A percentile compares a stretch with the other conserved stretches of the same genome.
Conservation (phyloP, 805 yeast genomes). For the Komagataella pseudopastoris region DNA sequence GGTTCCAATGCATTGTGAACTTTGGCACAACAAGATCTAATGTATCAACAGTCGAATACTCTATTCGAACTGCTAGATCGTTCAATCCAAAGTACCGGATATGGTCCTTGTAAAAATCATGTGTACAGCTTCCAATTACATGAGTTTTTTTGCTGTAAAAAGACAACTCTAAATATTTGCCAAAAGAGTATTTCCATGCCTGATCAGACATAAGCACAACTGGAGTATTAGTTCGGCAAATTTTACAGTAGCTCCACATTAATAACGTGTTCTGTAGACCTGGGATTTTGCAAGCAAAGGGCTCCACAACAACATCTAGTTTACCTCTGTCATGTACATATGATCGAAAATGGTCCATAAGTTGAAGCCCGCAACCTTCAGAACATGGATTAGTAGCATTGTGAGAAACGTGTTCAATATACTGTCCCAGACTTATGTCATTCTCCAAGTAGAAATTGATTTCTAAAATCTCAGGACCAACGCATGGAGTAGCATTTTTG, state of each 20-base stretch:
- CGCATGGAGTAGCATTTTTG: constrained; percentile 80
- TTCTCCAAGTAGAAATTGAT: constrained; percentile 85
- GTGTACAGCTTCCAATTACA: constrained; percentile 57
- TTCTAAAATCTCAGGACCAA: constrained; percentile 76
- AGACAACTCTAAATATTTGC: constrained; percentile 77
- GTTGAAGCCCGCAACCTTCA: constrained; percentile 66
- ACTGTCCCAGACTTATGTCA: constrained; percentile 83
- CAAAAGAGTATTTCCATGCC: constrained; percentile 85
- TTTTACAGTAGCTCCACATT: constrained; percentile 86
- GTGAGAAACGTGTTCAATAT: constrained; percentile 63
- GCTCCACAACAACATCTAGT: constrained; percentile 64
- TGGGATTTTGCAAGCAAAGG: constrained; percentile 38
- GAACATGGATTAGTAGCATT: constrained; percentile 58
- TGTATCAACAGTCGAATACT: constrained; percentile 61
- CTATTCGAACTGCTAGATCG: constrained; percentile 67
- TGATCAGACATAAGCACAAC: constrained; percentile 71
- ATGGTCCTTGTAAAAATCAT: constrained; percentile 73
- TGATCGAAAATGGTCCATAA: constrained; percentile 66
- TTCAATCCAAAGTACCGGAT: constrained; percentile 74
- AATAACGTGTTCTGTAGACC: constrained; percentile 56
- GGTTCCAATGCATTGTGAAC: constrained; percentile 56
- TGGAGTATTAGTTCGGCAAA: constrained; percentile 65
- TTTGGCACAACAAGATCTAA: constrained; percentile 72
- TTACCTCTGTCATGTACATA: constrained; percentile 85
- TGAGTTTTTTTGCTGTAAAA: constrained; percentile 62